phyloP scores from a whole-genome alignment of 495 filamentous ascomycete genomes.

The Hyaloscypha bicolor region DNA sequence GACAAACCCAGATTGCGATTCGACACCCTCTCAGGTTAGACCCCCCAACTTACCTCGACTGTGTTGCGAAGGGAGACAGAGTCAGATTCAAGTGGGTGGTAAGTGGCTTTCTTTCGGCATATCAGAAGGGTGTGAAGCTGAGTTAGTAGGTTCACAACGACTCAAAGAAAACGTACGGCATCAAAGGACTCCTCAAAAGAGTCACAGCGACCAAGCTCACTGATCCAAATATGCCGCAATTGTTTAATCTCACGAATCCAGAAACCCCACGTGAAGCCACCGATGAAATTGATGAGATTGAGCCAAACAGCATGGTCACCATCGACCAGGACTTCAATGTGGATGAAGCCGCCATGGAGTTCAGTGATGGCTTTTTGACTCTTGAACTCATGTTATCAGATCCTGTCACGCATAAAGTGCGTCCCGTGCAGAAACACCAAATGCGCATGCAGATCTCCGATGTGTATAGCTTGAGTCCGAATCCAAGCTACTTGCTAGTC shows the following conservation, averaged over 20 bases:
- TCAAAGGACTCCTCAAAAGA: constrained; percentile 9
- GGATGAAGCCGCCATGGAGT: constrained; percentile 18
- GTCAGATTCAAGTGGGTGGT: constrained; percentile 32
- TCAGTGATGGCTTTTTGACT: constrained; percentile 26
- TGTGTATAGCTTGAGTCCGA: constrained; percentile 31
- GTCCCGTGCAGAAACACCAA: constrained; percentile 24
- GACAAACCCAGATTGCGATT: constrained; percentile 18
- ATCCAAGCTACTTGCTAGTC: constrained; percentile 29
- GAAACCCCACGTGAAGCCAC: constrained; percentile 28
- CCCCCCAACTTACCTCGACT: constrained; percentile 33
- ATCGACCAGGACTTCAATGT: constrained; percentile 32
- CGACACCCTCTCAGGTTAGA: constrained; percentile 29
- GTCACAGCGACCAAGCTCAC: constrained; percentile 22
- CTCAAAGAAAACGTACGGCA: constrained; percentile 32
- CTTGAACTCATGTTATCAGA: constrained; percentile 32
- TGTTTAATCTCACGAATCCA: constrained; percentile 29
- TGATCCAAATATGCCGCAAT: constrained; percentile 25
- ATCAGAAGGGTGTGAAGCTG: not conserved
- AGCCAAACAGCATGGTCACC: constrained; percentile 25
- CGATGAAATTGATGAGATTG: constrained; percentile 29
- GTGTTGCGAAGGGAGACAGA: constrained; percentile 31
- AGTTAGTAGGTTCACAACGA: constrained; percentile 29
- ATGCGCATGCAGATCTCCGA: constrained; percentile 34
- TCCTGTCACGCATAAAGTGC: constrained; percentile 16
- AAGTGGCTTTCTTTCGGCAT: not conserved